phyloP scores from a whole-genome alignment of 495 filamentous ascomycete genomes.

The Penicillium maclennaniae region DNA sequence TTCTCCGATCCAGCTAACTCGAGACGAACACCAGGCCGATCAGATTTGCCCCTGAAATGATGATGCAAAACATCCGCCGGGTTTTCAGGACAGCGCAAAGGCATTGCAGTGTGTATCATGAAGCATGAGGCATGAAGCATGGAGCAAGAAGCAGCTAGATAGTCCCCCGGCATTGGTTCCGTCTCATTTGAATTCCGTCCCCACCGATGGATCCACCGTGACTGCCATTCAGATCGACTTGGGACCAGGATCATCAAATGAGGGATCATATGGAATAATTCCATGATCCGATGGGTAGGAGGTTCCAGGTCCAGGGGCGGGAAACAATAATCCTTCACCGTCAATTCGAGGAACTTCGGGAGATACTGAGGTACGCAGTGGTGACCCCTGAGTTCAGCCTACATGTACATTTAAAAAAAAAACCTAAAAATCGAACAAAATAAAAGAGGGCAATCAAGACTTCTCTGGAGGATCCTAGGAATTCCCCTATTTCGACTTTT shows the following conservation, averaged over 20 bases:
- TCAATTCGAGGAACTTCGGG: background rate
- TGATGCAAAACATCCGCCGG: slow-evolving; percentile 3
- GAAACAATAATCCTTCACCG: background rate
- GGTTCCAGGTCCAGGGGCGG: background rate
- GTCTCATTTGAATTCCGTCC: background rate
- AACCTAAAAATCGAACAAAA: no score
- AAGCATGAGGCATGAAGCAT: no score
- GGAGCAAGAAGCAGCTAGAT: background rate
- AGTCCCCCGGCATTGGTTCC: background rate
- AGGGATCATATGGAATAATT: background rate
- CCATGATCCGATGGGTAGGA: background rate
- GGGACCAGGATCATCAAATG: background rate
- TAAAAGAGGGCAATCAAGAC: background rate
- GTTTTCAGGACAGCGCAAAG: background rate
- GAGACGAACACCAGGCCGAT: background rate
- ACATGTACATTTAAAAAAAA: background rate
- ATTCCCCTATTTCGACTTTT: slow-evolving; percentile 3
- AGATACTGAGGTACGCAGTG: background rate
- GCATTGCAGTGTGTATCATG: background rate
- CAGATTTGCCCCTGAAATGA: background rate
- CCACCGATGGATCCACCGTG: background rate
- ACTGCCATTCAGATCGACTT: background rate
- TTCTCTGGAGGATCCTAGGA: background rate
- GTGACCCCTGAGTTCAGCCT: background rate
- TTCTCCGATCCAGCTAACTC: background rate